Evolutionary conservation across 163 green algal species (phyloP), one percentile per base, ranked within the genome.

Genomic region (Volvox carteri): DNA sequence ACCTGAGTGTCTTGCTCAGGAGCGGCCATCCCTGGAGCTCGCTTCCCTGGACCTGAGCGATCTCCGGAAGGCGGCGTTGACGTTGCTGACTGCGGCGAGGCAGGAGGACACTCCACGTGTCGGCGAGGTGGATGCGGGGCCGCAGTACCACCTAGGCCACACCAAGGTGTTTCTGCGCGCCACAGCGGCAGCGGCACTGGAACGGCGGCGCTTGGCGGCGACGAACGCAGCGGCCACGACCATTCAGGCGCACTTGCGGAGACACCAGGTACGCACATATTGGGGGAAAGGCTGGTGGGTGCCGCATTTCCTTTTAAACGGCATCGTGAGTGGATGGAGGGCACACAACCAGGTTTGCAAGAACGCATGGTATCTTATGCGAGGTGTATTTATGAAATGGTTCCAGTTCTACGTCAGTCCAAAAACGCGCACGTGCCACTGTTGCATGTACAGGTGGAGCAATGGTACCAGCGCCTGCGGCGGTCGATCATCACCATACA

Each of bases 111-210:
- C n/a, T 8, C 58, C 58, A 21, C 14, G 12, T 58, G 62, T 12
- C 37, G 21, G 21, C 44, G 41, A 4, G 3, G 48, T 48, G 7
- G 46, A 48, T 9, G 73, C 35, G 2, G 73, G n/a, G 37, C 48
- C 84, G 16, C 65, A 56, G 25, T 52, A 81, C 65, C 86, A 91
- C 65, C 65, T 87, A 35, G 86, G 86, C 3, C 52, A 77, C 48
- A 90, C 86, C 37, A 90, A 90, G 78, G 70, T 91, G 14, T 85
- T 86, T 41, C 67, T 87, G 70, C 78, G 65, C 67, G 33, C 77
- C 68, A 52, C 48, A 16, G 74, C 79, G 1, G 85, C 75, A 19
- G 60, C 60, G 46, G 74, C 46, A 9, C 62, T 90, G 74, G 85
- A 90, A 44, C 75, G 60, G 60, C 50, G 74, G 62, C 85, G 85